These are phyloP conservation scores for Cryptosporidium sp. DNA, from an alignment of 169 alveolate genomes.

Conservation along the genomic window DNA sequence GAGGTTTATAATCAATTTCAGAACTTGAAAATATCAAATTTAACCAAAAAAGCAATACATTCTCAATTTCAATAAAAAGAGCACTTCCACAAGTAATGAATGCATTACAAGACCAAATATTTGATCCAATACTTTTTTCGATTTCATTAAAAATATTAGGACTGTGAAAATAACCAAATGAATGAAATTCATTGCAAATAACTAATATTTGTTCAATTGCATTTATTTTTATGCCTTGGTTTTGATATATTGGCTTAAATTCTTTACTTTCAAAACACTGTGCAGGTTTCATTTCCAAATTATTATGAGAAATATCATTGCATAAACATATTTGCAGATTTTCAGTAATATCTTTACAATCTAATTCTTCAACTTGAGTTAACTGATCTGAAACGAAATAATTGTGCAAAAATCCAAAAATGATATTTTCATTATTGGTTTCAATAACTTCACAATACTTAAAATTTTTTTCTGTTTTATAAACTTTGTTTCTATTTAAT, in stretches of 20 bases:
- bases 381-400: slow-evolving; percentile 7
- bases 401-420: slow-evolving; percentile 16
- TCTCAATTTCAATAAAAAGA: slow-evolving; percentile 19
- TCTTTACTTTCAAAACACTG: background rate
- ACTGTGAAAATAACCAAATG: slow-evolving; percentile 38
- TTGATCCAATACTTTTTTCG: slow-evolving; percentile 42
- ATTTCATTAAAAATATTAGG: slow-evolving; percentile 41
- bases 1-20: slow-evolving; percentile 29
- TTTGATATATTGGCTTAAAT: background rate
- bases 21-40: slow-evolving; percentile 33
- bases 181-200: slow-evolving; percentile 67
- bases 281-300: background rate
- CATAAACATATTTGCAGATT: background rate
- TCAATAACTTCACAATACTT: background rate
- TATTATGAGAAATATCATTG: background rate
- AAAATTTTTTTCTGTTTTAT: background rate
- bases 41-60: slow-evolving; percentile 67
- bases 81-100: slow-evolving; percentile 70
- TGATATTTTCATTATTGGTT: background rate
- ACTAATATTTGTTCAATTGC: slow-evolving; percentile 30
- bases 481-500: background rate
- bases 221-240: background rate
- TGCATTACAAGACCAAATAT: slow-evolving; percentile 52
- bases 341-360: background rate
- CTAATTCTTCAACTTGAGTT: background rate